These are phyloP conservation scores for Scortechinia acanthostroma DNA, from an alignment of 2,329 filamentous ascomycete genomes.

Conservation along the genomic window DNA sequence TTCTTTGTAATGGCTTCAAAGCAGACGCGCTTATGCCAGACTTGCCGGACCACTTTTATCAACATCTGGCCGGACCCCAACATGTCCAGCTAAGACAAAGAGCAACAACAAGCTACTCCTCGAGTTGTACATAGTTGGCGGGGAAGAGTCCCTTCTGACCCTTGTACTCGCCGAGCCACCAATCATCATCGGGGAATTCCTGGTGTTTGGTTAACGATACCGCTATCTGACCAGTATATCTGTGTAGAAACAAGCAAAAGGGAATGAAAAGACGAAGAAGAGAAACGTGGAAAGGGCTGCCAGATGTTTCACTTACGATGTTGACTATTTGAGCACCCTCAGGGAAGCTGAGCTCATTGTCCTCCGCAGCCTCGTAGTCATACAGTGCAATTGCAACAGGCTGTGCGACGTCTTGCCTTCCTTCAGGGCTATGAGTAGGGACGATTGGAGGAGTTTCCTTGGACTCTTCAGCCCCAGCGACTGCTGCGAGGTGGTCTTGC, in stretches of 20 bases:
- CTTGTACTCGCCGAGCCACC: slow-evolving; percentile 88
- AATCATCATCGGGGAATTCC: slow-evolving; percentile 96
- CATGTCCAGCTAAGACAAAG: no score
- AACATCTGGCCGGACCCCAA: no score
- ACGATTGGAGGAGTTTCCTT: slow-evolving; percentile 23
- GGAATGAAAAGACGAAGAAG: no score
- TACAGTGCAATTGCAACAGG: slow-evolving; percentile 79
- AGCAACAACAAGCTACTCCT: no score
- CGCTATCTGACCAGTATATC: no score
- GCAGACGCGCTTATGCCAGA: no score
- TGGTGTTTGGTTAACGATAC: no score
- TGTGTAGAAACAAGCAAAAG: no score
- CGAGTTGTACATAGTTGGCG: slow-evolving; percentile 61
- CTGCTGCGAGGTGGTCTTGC: slow-evolving; percentile 16
- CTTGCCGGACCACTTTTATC: no score
- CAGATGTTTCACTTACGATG: slow-evolving; percentile 33
- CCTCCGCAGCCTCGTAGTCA: slow-evolving; percentile 94
- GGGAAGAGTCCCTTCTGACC: slow-evolving; percentile 80
- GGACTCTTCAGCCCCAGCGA: slow-evolving; percentile 17
- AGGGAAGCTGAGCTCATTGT: slow-evolving; percentile 81
- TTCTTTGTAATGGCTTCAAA: no score
- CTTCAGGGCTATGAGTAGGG: slow-evolving; percentile 22
- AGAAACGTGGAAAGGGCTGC: no score
- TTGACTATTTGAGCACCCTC: slow-evolving; percentile 77
- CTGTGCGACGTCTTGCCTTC: slow-evolving; percentile 14